Evolutionary conservation across 768 basidiomycete genomes (phyloP), one percentile per base, ranked within the genome.

Genomic region (Panus rudis): DNA sequence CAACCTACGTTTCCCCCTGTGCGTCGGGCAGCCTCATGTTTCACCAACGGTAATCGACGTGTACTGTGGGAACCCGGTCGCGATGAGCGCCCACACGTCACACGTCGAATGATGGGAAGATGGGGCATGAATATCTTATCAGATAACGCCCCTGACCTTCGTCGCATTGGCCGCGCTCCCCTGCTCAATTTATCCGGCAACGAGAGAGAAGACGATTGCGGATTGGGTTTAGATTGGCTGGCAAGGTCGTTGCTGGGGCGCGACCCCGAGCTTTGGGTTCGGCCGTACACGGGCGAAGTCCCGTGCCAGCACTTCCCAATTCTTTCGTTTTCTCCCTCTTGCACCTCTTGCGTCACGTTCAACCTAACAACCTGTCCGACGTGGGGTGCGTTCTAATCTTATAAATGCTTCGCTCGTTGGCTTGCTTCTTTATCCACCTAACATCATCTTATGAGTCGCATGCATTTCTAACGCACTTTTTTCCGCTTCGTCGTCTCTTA

Each of bases 71-170:
- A 35, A 8, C 7, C 33, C 33, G 33, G 33, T 16, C 10, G 10
- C 16, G 16, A 10, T 30, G 10, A 16, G 28, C 28, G 10, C 28
- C 28, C 28, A 16, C 16, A 30, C 16, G 56, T 62, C 59, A 49
- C 10, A 30, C 28, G 28, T 10, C 28, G 28, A n/a, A n/a, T n/a
- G 28, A 10, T 30, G 10, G 28, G 10, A 10, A 10, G 28, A n/a
- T 35, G 8, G 16, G 16, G 16, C 54, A 43, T 48, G 42, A 50
- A 56, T 56, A 65, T 66, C 63, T 63, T 65, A 60, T 66, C 64
- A 58, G 67, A 69, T 68, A 56, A 50, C 31, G 34, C 30, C 22
- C 34, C 42, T 45, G 45, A 50, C 44, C 39, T 40, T 46, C 6
- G 33, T 7, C n/a, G n/a, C 45, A 43, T 46, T 39, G 41, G 40